Conservation (phyloP, 2,329 filamentous ascomycete species). For the Penicillium corylophilum region DNA sequence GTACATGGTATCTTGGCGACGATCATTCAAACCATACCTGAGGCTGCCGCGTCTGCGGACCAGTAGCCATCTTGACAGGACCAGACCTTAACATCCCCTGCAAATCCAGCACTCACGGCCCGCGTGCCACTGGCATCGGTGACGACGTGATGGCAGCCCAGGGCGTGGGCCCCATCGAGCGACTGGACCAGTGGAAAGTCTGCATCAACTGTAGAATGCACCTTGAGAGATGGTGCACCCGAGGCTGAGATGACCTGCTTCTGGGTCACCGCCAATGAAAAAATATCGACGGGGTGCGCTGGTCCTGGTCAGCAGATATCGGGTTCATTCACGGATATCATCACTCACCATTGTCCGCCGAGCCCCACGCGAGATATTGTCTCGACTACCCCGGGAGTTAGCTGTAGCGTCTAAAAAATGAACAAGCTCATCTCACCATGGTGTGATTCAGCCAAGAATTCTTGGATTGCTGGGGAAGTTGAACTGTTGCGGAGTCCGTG, state of each 20-base stretch:
- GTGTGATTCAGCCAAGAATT: constrained; percentile 2
- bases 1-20: not conserved
- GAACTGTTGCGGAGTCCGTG: not conserved
- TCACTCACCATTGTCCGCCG: constrained; percentile 74
- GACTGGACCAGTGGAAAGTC: constrained; percentile 77
- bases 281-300: constrained; percentile 85
- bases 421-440: constrained; percentile 21
- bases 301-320: constrained; percentile 26
- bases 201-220: constrained; percentile 71
- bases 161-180: constrained; percentile 74
- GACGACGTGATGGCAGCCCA: constrained; percentile 88
- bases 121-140: constrained; percentile 67
- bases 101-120: constrained; percentile 84
- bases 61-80: constrained; percentile 55
- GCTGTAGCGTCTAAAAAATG: constrained; percentile 4
- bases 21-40: constrained; percentile 29
- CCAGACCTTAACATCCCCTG: constrained; percentile 87
- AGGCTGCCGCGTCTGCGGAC: constrained; percentile 52
- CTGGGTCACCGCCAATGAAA: constrained; percentile 73
- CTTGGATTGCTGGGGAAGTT: not conserved
- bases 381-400: constrained; percentile 67
- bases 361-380: constrained; percentile 93
- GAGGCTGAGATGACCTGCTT: constrained; percentile 77
- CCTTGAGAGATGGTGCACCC: constrained; percentile 75
- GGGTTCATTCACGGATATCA: constrained; percentile 22